Evolutionary conservation across 202 grass and related monocot genomes (phyloP).

Genomic region (Dendrocalamus latiflorus): DNA sequence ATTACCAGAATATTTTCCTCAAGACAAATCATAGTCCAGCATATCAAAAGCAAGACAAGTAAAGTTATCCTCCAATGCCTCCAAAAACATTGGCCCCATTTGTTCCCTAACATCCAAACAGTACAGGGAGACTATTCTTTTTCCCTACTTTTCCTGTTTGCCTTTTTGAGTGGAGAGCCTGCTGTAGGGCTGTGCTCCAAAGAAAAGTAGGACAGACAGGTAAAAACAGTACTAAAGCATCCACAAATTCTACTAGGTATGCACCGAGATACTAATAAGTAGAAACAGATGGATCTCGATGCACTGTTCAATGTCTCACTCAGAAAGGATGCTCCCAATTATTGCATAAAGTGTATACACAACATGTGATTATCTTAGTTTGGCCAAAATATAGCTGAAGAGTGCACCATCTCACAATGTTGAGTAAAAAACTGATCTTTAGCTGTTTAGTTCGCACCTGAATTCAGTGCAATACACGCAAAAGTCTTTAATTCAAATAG

Average conservation of each 20-base stretch:
- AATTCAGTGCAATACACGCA: slow-evolving; percentile 19
- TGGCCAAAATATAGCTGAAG: background rate
- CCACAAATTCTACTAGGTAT: background rate
- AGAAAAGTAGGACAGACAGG: background rate
- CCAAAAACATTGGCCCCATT: background rate
- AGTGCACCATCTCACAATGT: background rate
- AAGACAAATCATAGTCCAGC: background rate
- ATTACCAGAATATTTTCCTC: background rate
- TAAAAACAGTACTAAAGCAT: background rate
- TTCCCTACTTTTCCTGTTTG: background rate
- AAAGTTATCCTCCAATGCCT: background rate
- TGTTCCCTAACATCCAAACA: background rate
- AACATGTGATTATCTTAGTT: background rate
- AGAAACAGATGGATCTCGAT: background rate
- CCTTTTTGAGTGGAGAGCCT: background rate
- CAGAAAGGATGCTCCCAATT: background rate
- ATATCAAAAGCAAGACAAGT: background rate
- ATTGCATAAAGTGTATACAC: background rate
- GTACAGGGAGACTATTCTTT: background rate
- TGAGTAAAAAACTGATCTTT: background rate
- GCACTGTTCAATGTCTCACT: background rate
- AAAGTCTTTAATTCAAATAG: slow-evolving; percentile 15
- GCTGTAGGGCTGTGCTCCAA: background rate
- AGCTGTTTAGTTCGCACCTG: background rate
- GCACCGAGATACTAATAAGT: background rate